Evolutionary conservation across 2,329 filamentous ascomycete genomes (phyloP).

Genomic region (Fusarium ambrosium): DNA sequence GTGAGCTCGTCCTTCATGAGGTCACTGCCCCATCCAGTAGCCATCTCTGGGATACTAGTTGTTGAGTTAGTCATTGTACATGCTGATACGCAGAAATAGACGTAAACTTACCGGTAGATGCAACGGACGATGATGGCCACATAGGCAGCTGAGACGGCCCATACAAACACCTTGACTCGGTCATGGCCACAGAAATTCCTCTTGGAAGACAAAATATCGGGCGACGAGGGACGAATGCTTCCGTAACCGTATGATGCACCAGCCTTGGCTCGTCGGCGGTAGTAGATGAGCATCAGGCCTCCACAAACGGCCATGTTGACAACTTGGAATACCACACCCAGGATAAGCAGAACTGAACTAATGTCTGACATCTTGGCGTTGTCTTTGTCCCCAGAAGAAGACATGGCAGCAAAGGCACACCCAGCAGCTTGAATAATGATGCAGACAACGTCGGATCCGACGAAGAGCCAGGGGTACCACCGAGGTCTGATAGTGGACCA

Average conservation of each 20-base stretch:
- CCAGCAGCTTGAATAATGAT: background rate
- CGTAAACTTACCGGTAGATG: constrained; percentile 1
- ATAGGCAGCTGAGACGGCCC: background rate
- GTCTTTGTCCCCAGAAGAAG: background rate
- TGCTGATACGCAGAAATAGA: background rate
- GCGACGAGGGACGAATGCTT: background rate
- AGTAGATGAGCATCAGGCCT: background rate
- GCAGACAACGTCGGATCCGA: constrained; percentile 1
- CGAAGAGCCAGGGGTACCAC: constrained; percentile 6
- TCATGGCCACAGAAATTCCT: background rate
- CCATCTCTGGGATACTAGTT: background rate
- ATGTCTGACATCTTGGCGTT: background rate
- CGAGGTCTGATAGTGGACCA: background rate
- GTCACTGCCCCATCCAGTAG: constrained; percentile 3
- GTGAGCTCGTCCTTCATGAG: background rate
- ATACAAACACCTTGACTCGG: background rate
- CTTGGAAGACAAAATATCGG: background rate
- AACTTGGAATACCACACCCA: background rate
- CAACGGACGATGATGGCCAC: constrained; percentile 6
- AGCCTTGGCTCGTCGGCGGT: background rate
- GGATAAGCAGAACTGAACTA: background rate
- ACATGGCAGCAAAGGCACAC: background rate
- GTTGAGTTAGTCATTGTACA: background rate
- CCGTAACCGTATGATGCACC: background rate
- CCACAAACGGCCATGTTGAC: background rate